Percentiles rank a stretch among this genome's conserved stretches.
phyloP scores from a whole-genome alignment of 345 rosid species.

The Laguncularia racemosa region DNA sequence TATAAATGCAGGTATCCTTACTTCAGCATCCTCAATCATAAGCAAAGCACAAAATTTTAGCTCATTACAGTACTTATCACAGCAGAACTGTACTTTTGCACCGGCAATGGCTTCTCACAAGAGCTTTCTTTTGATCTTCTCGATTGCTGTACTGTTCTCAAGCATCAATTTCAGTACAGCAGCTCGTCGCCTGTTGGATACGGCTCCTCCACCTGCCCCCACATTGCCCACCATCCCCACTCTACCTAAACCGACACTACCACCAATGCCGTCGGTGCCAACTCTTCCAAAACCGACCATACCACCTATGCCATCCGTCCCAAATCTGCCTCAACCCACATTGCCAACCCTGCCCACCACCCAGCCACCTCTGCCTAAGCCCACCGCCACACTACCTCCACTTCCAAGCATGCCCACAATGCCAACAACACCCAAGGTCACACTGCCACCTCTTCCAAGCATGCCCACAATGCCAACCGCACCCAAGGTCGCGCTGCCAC shows the following conservation, averaged over 20 bases:
- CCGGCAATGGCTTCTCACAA: conserved; percentile 6
- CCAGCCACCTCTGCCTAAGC: conserved; percentile 15
- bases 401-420: conserved; percentile 13
- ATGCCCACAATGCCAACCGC: too few species aligned
- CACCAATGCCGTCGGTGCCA: conserved; percentile 15
- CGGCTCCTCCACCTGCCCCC: conserved; percentile 8
- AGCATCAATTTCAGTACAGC: conserved; percentile 12
- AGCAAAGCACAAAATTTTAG: background rate
- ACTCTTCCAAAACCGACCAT: background rate
- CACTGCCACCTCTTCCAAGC: conserved; percentile 4
- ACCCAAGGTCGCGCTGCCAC: too few species aligned
- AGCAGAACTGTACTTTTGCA: background rate
- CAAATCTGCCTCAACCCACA: background rate
- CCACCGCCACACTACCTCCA: conserved; percentile 10
- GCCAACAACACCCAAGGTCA: conserved; percentile 3
- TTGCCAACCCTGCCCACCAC: conserved; percentile 11
- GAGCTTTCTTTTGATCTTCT: background rate
- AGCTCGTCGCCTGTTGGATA: conserved; percentile 23
- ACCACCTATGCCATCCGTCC: conserved; percentile 9
- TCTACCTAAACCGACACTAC: conserved; percentile 13
- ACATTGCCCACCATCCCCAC: conserved; percentile 12
- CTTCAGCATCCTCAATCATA: background rate
- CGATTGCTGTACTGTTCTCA: conserved; percentile 9
- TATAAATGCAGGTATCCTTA: background rate
- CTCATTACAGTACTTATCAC: background rate